These are phyloP conservation scores for Cordyceps militaris DNA, from an alignment of 2,329 filamentous ascomycete genomes.

Conservation along the genomic window DNA sequence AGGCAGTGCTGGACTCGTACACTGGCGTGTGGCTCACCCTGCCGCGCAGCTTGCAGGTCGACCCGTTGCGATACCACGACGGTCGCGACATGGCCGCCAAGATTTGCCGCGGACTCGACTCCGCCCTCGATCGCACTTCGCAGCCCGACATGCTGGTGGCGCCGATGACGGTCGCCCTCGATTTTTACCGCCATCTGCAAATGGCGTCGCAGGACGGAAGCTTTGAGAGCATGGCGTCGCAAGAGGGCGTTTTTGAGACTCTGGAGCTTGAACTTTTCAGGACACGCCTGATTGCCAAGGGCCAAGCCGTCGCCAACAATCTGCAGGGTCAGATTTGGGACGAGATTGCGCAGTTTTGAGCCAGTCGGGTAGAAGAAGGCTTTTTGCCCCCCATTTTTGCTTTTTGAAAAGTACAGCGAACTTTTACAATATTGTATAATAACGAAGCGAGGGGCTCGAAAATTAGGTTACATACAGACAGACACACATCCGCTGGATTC, in stretches of 20 bases:
- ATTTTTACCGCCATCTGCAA: conserved; percentile 36
- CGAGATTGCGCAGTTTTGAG: conserved; percentile 23
- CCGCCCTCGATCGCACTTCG: conserved; percentile 33
- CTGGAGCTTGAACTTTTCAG: conserved; percentile 40
- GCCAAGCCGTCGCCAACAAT: conserved; percentile 33
- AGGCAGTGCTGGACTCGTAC: conserved; percentile 36
- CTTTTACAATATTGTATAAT: conserved; percentile 8
- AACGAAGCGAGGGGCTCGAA: neutral
- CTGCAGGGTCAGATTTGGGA: conserved; percentile 34
- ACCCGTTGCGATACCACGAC: conserved; percentile 37
- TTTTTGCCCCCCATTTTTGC: neutral
- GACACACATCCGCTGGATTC: neutral
- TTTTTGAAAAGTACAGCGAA: neutral
- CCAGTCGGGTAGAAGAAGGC: no score
- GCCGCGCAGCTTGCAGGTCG: conserved; percentile 31
- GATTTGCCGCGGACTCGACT: conserved; percentile 46
- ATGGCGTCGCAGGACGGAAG: conserved; percentile 32
- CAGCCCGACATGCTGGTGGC: conserved; percentile 41
- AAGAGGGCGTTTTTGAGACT: conserved; percentile 38
- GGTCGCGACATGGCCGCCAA: conserved; percentile 39
- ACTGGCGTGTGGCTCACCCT: conserved; percentile 33
- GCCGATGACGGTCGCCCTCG: conserved; percentile 36
- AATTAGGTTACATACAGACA: neutral
- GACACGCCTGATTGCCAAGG: conserved; percentile 31
- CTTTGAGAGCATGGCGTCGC: conserved; percentile 32